Base-by-base conservation (phyloP, 164 flowering plant genomes). In the Kalanchoe fedtschenkoi region DNA sequence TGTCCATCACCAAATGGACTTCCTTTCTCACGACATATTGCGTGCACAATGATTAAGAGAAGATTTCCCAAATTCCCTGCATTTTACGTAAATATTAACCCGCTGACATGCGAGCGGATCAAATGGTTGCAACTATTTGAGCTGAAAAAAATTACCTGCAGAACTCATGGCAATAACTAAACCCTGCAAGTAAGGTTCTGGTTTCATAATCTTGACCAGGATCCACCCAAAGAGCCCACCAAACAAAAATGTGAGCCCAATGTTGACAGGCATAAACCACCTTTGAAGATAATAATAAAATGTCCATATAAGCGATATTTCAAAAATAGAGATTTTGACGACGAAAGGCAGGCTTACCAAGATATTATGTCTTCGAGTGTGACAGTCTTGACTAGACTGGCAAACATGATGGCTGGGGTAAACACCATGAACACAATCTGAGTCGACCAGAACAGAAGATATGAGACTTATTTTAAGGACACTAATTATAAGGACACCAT, bases 181-280 rank as follows among this genome's bases (percentile, higher is more conserved):
- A 66, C 97, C 92, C 29, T 72, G 79, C 13, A 88, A 76, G 72
- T 83, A 80, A 16, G 72, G 65, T 58, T 96, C 95, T 65, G 95
- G 56, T 61, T 67, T 80, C 29, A 89, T 79, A 16, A 83, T 30
- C 62, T 64, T 75, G 38, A 78, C 63, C 28, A 91, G 69, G 0
- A 80, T 47, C 91, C 88, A 81, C 38, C 95, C 97, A 62, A 91
- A 78, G 14, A 62, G 60, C 0, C 93, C 83, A 24, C 97, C 97
- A 68, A 80, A 55, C 9, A 91, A 60, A 59, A 78, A 83, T 9
- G 95, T 82, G 63, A 83, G 11, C 29, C 86, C 80, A 35, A 88
- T 72, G 66, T 91, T 91, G 58, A 88, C 8, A 9, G 96, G 97
- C 97, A 91, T 91, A 76, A 81, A 91, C 97, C 97, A 91, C 90